These are phyloP conservation scores for Naematelia encephala DNA, from an alignment of 768 basidiomycete species.

Conservation along the genomic window DNA sequence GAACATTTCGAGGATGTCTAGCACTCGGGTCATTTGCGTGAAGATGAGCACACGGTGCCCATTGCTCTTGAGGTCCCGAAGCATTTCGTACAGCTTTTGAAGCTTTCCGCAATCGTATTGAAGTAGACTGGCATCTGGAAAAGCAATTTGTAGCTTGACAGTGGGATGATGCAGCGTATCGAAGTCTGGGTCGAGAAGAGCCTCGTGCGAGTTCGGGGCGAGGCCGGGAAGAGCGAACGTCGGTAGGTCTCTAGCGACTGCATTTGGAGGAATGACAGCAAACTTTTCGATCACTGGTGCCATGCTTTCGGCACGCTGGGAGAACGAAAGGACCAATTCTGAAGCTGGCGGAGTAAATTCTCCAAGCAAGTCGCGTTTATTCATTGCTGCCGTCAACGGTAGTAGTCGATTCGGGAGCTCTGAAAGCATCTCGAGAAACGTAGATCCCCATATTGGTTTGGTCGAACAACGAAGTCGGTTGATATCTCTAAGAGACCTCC, in stretches of 20 bases:
- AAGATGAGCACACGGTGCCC: conserved; percentile 92
- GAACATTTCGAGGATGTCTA: conserved; percentile 91
- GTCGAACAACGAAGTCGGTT: conserved; percentile 67
- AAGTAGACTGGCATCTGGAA: conserved; percentile 80
- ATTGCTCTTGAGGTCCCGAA: conserved; percentile 77
- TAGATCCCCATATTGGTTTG: conserved; percentile 51
- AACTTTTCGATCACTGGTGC: conserved; percentile 63
- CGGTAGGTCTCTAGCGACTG: conserved; percentile 71
- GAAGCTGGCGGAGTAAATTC: conserved; percentile 50
- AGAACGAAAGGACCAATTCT: conserved; percentile 63
- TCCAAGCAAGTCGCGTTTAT: conserved; percentile 21
- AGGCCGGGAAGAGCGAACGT: conserved; percentile 60
- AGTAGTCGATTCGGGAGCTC: conserved; percentile 49
- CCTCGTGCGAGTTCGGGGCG: conserved; percentile 33
- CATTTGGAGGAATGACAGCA: conserved; percentile 74
- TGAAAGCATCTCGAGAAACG: conserved; percentile 44
- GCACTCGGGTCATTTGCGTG: conserved; percentile 91
- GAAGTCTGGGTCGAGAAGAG: conserved; percentile 55
- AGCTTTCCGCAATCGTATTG: conserved; percentile 97
- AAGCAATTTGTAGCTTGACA: conserved; percentile 86
- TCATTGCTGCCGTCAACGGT: conserved; percentile 12
- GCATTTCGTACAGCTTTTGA: conserved; percentile 71
- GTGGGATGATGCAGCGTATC: conserved; percentile 70
- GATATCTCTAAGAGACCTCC: conserved; percentile 68
- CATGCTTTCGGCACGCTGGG: conserved; percentile 60